These are phyloP conservation scores for Saccharomycopsis capsularis DNA, from an alignment of 805 yeast genomes.

Conservation along the genomic window DNA sequence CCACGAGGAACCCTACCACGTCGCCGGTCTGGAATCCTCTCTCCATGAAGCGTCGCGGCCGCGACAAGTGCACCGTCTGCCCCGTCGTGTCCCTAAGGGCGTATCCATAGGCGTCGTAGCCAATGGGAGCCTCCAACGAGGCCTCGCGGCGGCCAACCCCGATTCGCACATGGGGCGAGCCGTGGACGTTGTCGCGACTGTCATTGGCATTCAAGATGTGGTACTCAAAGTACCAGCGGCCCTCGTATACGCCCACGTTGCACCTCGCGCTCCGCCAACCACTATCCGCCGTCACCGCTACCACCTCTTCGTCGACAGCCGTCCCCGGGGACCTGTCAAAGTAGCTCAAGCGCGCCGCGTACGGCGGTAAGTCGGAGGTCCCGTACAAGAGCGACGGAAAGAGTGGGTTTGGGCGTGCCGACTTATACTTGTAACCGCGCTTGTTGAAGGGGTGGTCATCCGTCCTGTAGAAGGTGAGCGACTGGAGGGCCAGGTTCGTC, in stretches of 20 bases:
- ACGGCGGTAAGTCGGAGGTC: constrained; percentile 71
- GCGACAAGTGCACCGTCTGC: constrained; percentile 66
- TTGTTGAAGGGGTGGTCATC: constrained; percentile 81
- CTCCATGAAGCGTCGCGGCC: constrained; percentile 50
- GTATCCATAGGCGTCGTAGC: constrained; percentile 90
- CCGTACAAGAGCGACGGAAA: constrained; percentile 55
- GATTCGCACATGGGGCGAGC: constrained; percentile 56
- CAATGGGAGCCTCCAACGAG: constrained; percentile 88
- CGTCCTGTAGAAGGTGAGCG: constrained; percentile 32
- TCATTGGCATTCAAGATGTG: constrained; percentile 39
- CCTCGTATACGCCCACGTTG: constrained; percentile 71
- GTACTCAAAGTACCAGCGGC: constrained; percentile 74
- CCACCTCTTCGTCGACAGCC: constrained; percentile 32
- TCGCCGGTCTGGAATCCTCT: constrained; percentile 66
- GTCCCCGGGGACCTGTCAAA: constrained; percentile 67
- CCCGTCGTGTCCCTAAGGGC: constrained; percentile 79
- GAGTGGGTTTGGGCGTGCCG: constrained; percentile 65
- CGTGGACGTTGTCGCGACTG: constrained; percentile 24
- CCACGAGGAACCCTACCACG: constrained; percentile 68
- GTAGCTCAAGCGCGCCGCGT: constrained; percentile 45
- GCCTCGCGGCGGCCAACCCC: constrained; percentile 87
- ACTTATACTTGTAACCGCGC: constrained; percentile 72
- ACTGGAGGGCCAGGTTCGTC: not conserved
- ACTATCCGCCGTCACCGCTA: constrained; percentile 45
- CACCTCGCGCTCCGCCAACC: constrained; percentile 83